phyloP scores from a whole-genome alignment of 371 early-diverging fungal species.

The Rhizopus stolonifer region DNA sequence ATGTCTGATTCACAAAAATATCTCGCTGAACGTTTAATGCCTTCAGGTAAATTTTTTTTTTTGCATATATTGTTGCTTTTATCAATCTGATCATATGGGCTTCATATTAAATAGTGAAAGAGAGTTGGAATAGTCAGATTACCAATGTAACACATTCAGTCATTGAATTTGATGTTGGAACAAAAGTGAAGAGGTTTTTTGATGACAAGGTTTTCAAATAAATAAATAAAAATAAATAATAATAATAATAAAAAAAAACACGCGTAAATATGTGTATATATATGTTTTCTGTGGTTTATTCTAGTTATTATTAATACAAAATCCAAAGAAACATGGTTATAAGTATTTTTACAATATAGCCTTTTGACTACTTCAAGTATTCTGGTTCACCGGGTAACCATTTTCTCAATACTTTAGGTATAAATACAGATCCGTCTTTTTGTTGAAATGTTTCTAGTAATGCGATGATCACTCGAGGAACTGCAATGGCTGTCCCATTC shows the following conservation, averaged over 20 bases:
- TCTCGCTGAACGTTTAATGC: slow-evolving; percentile 24
- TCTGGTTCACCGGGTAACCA: slow-evolving; percentile 61
- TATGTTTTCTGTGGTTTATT: no score
- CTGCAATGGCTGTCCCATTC: slow-evolving; percentile 93
- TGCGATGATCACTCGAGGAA: slow-evolving; percentile 86
- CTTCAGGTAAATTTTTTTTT: slow-evolving; percentile 38
- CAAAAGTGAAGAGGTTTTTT: slow-evolving; percentile 28
- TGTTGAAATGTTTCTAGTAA: slow-evolving; percentile 82
- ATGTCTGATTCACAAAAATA: slow-evolving; percentile 31
- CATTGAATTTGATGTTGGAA: slow-evolving; percentile 34
- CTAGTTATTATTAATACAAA: no score
- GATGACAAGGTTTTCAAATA: slow-evolving; percentile 28
- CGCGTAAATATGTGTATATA: no score
- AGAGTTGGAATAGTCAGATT: slow-evolving; percentile 41
- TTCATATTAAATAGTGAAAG: slow-evolving; percentile 45
- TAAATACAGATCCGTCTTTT: slow-evolving; percentile 64
- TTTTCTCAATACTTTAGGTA: slow-evolving; percentile 76
- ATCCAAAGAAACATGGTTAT: no score
- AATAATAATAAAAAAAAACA: no score
- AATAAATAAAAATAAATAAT: slow-evolving; percentile 12
- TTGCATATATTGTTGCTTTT: no score
- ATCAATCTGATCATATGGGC: no score
- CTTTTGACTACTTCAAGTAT: background rate
- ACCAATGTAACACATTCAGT: slow-evolving; percentile 34
- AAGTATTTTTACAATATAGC: background rate